Evolutionary conservation across 805 yeast species (phyloP).

Genomic region (Spathaspora girioi): DNA sequence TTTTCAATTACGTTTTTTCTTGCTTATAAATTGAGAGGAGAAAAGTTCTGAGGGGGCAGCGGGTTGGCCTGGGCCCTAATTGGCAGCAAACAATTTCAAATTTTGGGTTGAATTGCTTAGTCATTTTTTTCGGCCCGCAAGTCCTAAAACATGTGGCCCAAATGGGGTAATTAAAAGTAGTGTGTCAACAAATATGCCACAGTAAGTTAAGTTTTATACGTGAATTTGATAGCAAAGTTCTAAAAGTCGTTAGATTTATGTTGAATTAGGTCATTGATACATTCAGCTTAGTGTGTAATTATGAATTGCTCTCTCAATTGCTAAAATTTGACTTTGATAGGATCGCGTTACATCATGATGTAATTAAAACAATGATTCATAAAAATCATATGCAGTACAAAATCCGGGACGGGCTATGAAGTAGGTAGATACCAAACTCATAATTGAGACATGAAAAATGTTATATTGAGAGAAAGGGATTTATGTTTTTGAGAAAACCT

Average conservation of each 20-base stretch:
- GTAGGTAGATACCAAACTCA: not conserved
- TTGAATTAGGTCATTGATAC: not conserved
- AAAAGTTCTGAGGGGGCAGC: not conserved
- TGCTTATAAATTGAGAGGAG: conserved; percentile 1
- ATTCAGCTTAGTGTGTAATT: too few relatives aligned
- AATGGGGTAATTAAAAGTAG: not conserved
- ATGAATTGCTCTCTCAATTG: not conserved
- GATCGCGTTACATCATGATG: not conserved
- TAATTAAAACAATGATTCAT: not conserved
- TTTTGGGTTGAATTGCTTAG: not conserved
- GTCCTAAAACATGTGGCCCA: not conserved
- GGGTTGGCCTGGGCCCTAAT: not conserved
- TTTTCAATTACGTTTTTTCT: not conserved
- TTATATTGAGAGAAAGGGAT: too few relatives aligned
- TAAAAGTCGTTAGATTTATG: not conserved
- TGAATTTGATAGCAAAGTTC: not conserved
- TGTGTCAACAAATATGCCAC: not conserved
- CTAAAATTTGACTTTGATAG: not conserved
- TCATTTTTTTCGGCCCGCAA: not conserved
- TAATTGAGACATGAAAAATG: too few relatives aligned
- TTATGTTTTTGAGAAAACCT: not conserved
- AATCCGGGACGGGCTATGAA: not conserved
- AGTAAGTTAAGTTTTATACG: not conserved
- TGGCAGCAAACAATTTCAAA: not conserved
- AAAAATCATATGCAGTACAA: not conserved